Percentiles rank a stretch among this genome's conserved stretches.
Evolutionary conservation across 352 stramenopile genomes (phyloP).

Genomic region (Globisporangium mamillatum): DNA sequence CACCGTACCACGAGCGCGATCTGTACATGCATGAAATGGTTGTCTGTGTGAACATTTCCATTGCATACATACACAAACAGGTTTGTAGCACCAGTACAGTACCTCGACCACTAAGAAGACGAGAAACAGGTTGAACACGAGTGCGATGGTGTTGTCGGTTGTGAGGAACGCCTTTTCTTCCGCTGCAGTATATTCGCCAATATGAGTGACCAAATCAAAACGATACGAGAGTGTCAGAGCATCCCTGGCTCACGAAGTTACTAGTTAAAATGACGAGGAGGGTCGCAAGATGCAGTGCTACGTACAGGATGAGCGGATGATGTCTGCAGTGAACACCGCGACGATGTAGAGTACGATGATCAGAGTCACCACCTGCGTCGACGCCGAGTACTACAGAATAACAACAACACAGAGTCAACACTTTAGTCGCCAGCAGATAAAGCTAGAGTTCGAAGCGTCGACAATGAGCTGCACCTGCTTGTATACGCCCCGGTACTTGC

Average conservation of each 20-base stretch:
- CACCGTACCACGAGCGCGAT: slow-evolving; percentile 49
- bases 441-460: not conserved
- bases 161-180: slow-evolving; percentile 11
- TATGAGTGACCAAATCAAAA: not conserved
- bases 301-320: slow-evolving; percentile 13
- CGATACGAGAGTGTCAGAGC: not conserved
- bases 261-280: too few species aligned
- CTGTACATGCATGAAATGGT: slow-evolving; percentile 8
- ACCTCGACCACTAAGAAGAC: slow-evolving; percentile 25
- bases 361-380: slow-evolving; percentile 50
- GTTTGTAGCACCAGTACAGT: slow-evolving; percentile 25
- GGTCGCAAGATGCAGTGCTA: not conserved
- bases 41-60: not conserved
- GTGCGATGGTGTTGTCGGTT: slow-evolving; percentile 14
- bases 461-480: slow-evolving; percentile 27
- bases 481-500: slow-evolving; percentile 56
- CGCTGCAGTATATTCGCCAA: not conserved
- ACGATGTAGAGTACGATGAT: slow-evolving; percentile 56
- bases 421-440: not conserved
- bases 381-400: slow-evolving; percentile 38
- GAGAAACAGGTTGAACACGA: slow-evolving; percentile 18
- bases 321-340: slow-evolving; percentile 35
- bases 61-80: not conserved
- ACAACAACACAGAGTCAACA: not conserved
- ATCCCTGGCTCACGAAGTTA: too few species aligned